Base-by-base conservation (phyloP, 192 early-diverging fungal species). In the Coemansia asiatica region DNA sequence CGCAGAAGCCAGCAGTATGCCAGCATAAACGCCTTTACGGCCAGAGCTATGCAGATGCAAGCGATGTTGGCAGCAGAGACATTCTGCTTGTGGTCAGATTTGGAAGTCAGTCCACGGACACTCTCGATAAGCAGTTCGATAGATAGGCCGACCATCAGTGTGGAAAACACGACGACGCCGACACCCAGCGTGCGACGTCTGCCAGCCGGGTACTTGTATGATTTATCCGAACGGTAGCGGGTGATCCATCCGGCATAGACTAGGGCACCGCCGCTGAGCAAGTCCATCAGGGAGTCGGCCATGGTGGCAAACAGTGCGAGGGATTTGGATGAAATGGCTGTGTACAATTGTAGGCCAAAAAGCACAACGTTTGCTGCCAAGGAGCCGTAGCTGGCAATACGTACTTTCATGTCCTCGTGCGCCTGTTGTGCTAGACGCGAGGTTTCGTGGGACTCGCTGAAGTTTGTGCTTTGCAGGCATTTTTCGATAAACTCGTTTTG, bases 401-500 rank as follows among this genome's bases (percentile, higher is more conserved):
- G 85, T 76, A 57, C 84, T 67, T 33, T 54, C 63, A 60, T 62
- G 58, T 68, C 63, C 67, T 65, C 69, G 51, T 46, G 74, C 15
- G 51, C 26, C 2, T 60, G 25, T 18, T 57, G 58, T 6, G 58
- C 55, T 6, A 27, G 60, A 22, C 64, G 40, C 13, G 18, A 49
- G 13, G 33, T 53, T 5, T 50, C 33, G 4, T 31, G 50, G 2
- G 57, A 44, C 27, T 64, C 65, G 31, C 44, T 66, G 18, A 44
- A 58, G 38, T 75, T 56, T 55, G 55, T 70, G 58, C 61, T 66
- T 40, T 49, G 48, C 33, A 95, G 71, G 44, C 93, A 85, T 53
- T 85, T 82, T 53, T 91, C 82, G 69, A 95, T 95, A 44, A 90
- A 81, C 49, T 91, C 86, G 66, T 96, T 94, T 66, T 96, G 94